Conservation (phyloP, 106 monocot genomes). For the Triglochin maritima region DNA sequence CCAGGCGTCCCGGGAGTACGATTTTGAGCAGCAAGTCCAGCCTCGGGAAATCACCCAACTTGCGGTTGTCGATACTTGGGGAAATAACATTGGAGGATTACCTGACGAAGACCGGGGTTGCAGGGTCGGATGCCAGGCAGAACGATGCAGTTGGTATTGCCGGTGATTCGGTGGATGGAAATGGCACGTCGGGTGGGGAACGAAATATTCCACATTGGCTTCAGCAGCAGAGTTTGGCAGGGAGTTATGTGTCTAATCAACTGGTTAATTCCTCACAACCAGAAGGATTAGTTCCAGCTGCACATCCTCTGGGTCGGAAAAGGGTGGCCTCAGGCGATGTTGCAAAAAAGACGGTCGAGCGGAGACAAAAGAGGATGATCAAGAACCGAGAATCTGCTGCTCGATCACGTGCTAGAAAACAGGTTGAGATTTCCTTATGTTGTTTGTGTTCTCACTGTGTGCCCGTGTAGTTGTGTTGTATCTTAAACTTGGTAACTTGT, state of each 20-base stretch:
- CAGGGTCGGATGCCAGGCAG: conserved; percentile 9
- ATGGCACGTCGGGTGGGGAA: too few relatives aligned
- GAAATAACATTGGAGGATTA: conserved; percentile 73
- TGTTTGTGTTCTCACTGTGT: not conserved
- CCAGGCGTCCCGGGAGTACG: conserved; percentile 39
- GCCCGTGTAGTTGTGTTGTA: not conserved
- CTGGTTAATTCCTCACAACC: too few relatives aligned
- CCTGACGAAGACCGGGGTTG: conserved; percentile 52
- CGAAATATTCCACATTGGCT: too few relatives aligned
- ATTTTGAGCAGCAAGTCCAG: conserved; percentile 40
- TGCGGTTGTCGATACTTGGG: conserved; percentile 36
- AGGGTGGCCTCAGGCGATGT: too few relatives aligned
- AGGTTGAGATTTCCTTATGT: not conserved
- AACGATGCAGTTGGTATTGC: not conserved
- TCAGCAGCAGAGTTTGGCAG: too few relatives aligned
- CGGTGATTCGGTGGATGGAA: too few relatives aligned
- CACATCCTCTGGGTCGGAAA: too few relatives aligned
- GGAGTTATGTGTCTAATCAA: too few relatives aligned
- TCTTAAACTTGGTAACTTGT: not conserved
- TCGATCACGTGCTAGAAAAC: not conserved
- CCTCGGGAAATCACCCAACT: conserved; percentile 7
- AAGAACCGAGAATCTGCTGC: too few relatives aligned
- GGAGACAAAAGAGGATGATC: too few relatives aligned
- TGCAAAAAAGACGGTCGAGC: too few relatives aligned
- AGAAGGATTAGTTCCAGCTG: too few relatives aligned